These are phyloP conservation scores for Penicillium sp. DNA, from an alignment of 2,329 filamentous ascomycete genomes.

Conservation along the genomic window DNA sequence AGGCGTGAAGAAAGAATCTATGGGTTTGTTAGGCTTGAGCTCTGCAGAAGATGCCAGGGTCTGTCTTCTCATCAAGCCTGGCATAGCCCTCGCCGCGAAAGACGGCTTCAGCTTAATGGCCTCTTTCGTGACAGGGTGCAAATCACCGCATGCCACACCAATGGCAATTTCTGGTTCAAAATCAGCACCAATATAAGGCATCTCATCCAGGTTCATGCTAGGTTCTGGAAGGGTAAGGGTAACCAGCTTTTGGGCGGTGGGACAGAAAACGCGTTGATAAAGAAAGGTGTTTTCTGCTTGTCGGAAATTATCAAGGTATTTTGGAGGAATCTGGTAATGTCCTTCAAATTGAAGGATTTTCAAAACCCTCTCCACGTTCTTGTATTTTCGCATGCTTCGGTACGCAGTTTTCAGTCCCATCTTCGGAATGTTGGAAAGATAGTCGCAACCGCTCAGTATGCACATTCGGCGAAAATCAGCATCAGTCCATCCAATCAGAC, in stretches of 20 bases:
- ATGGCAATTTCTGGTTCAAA: conserved; percentile 67
- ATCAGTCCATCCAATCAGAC: conserved; percentile 87
- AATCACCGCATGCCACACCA: conserved; percentile 72
- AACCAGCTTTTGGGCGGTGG: conserved; percentile 64
- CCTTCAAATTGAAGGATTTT: conserved; percentile 85
- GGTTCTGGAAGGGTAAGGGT: conserved; percentile 66
- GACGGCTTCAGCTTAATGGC: conserved; percentile 44
- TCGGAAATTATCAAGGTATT: conserved; percentile 76
- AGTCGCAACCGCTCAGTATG: conserved; percentile 94
- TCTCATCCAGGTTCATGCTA: conserved; percentile 61
- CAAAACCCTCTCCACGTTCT: conserved; percentile 76
- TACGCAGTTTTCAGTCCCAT: conserved; percentile 94
- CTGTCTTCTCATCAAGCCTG: conserved; percentile 35
- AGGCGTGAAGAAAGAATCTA: conserved; percentile 63
- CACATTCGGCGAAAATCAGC: conserved; percentile 90
- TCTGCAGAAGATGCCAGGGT: conserved; percentile 45
- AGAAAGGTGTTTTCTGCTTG: conserved; percentile 90
- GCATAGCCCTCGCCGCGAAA: conserved; percentile 28
- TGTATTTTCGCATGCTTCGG: conserved; percentile 83
- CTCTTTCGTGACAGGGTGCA: conserved; percentile 86
- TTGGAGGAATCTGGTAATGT: conserved; percentile 72
- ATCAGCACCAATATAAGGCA: conserved; percentile 76
- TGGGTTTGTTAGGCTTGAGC: conserved; percentile 58
- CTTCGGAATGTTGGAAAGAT: conserved; percentile 77
- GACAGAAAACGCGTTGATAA: conserved; percentile 92